Percentiles rank a stretch among this genome's conserved stretches.
Conservation (phyloP, 2,329 filamentous ascomycete species). For the Verticillium isaacii region DNA sequence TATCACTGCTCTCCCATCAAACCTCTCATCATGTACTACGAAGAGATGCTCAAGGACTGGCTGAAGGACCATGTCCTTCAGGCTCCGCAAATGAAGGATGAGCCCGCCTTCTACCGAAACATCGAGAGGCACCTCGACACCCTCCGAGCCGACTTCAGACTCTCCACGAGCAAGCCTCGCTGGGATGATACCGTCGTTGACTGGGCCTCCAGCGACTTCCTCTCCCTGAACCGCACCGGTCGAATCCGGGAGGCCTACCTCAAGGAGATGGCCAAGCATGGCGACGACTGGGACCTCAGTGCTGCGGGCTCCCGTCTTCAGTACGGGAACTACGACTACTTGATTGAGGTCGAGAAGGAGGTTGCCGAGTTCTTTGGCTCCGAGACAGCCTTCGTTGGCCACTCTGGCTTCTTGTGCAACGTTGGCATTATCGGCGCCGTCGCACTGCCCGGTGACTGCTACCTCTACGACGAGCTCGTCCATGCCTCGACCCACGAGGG, state of each 20-base stretch:
- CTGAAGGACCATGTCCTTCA: not conserved
- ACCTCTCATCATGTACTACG: not conserved
- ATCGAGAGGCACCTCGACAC: slow-evolving; percentile 26
- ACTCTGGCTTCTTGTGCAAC: slow-evolving; percentile 63
- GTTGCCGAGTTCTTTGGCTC: slow-evolving; percentile 45
- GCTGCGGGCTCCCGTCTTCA: slow-evolving; percentile 58
- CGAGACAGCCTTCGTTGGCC: slow-evolving; percentile 44
- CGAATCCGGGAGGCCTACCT: slow-evolving; percentile 43
- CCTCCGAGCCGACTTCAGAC: slow-evolving; percentile 15
- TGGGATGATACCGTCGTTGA: slow-evolving; percentile 27
- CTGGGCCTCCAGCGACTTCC: slow-evolving; percentile 64
- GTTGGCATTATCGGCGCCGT: slow-evolving; percentile 55
- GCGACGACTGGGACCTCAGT: slow-evolving; percentile 37
- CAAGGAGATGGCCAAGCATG: slow-evolving; percentile 30
- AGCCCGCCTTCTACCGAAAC: slow-evolving; percentile 15
- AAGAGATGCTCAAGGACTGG: not conserved
- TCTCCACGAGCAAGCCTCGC: slow-evolving; percentile 19
- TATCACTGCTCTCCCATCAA: not conserved
- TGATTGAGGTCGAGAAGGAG: slow-evolving; percentile 45
- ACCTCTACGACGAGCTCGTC: slow-evolving; percentile 71
- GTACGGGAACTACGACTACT: slow-evolving; percentile 59
- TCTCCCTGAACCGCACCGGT: slow-evolving; percentile 48
- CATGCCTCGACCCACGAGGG: slow-evolving; percentile 78
- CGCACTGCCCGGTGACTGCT: slow-evolving; percentile 54
- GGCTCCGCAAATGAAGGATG: not conserved